Percentiles rank a stretch among this genome's conserved stretches.
phyloP scores from a whole-genome alignment of 371 early-diverging fungal species.

The Mucor piriformis region DNA sequence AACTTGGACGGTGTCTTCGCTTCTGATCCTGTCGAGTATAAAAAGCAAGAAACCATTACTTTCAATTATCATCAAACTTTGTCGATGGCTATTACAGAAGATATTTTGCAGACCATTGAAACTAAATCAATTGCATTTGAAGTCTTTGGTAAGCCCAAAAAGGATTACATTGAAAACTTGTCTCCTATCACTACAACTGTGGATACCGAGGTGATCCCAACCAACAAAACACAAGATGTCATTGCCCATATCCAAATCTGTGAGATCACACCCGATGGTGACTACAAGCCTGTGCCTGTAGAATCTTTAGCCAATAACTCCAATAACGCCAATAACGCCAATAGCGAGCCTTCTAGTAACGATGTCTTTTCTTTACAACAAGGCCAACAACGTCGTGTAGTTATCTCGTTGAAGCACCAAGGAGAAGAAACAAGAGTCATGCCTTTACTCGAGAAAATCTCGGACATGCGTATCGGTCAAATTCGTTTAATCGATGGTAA shows the following conservation, averaged over 20 bases:
- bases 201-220: constrained; percentile 63
- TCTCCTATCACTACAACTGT: constrained; percentile 33
- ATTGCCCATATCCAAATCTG: constrained; percentile 64
- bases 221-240: constrained; percentile 45
- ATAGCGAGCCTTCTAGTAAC: neutral
- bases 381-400: constrained; percentile 78
- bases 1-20: constrained; percentile 31
- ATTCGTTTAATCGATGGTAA: constrained; percentile 71
- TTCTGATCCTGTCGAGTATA: constrained; percentile 8
- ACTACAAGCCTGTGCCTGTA: constrained; percentile 64
- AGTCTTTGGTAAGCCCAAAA: constrained; percentile 63
- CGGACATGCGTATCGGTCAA: constrained; percentile 54
- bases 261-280: constrained; percentile 66
- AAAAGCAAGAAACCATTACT: constrained; percentile 23
- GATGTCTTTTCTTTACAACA: constrained; percentile 68
- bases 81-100: constrained; percentile 51
- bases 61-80: constrained; percentile 70
- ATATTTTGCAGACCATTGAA: constrained; percentile 47
- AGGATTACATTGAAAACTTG: constrained; percentile 43
- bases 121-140: constrained; percentile 58
- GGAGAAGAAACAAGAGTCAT: constrained; percentile 20
- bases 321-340: neutral
- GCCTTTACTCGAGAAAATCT: constrained; percentile 53
- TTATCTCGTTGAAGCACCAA: constrained; percentile 61
- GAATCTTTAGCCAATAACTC: constrained; percentile 4